phyloP scores from a whole-genome alignment of 805 yeast genomes.

The Alloascoidea hylecoeti region DNA sequence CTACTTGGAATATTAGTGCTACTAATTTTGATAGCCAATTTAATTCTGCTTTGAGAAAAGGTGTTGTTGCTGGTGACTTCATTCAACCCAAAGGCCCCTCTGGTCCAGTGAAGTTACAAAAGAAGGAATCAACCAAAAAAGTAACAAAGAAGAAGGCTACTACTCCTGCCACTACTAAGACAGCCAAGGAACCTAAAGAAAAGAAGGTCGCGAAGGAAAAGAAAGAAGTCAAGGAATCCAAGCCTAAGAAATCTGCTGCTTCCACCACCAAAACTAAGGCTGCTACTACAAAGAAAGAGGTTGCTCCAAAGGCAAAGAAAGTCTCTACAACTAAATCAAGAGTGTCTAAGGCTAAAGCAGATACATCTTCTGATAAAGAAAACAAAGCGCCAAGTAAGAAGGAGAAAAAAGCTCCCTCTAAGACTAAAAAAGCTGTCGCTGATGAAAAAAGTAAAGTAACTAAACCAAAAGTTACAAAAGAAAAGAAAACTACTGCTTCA shows the following conservation, averaged over 20 bases:
- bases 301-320: constrained; percentile 6
- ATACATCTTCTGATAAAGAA: background rate
- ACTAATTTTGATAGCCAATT: constrained; percentile 60
- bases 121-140: constrained; percentile 19
- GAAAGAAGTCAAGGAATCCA: background rate
- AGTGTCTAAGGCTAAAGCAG: background rate
- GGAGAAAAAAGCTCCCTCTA: constrained; percentile 1
- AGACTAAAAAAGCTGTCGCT: no score
- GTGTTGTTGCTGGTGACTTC: constrained; percentile 65
- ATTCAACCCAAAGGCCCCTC: constrained; percentile 84
- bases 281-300: constrained; percentile 5
- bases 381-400: background rate
- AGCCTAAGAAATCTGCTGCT: constrained; percentile 7
- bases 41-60: constrained; percentile 65
- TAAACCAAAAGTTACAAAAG: background rate
- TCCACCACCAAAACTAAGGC: background rate
- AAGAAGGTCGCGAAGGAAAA: background rate
- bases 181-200: constrained; percentile 1
- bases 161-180: constrained; percentile 2
- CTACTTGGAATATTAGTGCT: constrained; percentile 44
- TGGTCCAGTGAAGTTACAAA: constrained; percentile 64
- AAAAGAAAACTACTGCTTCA: background rate
- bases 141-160: constrained; percentile 17
- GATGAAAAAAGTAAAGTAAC: no score
- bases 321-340: background rate